Base-by-base conservation (phyloP, 495 filamentous ascomycete genomes). In the Schizothecium vesticola region DNA sequence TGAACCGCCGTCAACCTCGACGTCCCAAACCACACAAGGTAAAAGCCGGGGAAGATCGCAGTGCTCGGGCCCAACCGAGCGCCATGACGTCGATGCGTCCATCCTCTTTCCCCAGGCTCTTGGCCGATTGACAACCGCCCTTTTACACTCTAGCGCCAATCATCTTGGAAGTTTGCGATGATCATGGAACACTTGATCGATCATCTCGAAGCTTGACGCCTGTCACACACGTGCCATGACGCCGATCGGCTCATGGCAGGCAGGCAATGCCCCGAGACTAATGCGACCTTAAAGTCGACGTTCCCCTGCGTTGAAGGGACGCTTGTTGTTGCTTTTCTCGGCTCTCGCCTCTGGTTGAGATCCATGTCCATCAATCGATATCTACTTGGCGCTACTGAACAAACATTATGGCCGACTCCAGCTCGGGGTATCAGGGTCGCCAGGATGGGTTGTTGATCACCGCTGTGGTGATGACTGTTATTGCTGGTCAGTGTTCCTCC, bases 381-480 rank as follows among this genome's bases (percentile, higher is more conserved):
- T 12, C 8, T 31, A 2, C 25, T 31, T 36, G 13, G 31, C n/a
- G 60, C 10, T 28, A 4, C 33, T 31, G 26, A 21, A 36, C 59
- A 61, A n/a, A 56, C 24, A 28, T 10, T 24, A 64, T 64, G 62
- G 62, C 62, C 3, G 62, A 55, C 24, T 23, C 62, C 12, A 51
- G 31, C 19, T 59, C 56, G 16, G 64, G 26, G 6, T 56, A 60
- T 43, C 56, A 66, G 56, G 22, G 31, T 28, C 61, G 61, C 3
- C 69, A 71, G 28, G 51, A 69, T 51, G 69, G 62, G 5, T 21
- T 71, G 22, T 69, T 71, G 56, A 68, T 68, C 7, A 59, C 66
- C 8, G 68, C 69, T 3, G 69, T 62, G 13, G 28, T 71, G 19
- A 69, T 71, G 61, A 69, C 67, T 13, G 69, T 65, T 33, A 16